Evolutionary conservation across 768 basidiomycete species (phyloP).

Genomic region (Leccinum uliginosum): DNA sequence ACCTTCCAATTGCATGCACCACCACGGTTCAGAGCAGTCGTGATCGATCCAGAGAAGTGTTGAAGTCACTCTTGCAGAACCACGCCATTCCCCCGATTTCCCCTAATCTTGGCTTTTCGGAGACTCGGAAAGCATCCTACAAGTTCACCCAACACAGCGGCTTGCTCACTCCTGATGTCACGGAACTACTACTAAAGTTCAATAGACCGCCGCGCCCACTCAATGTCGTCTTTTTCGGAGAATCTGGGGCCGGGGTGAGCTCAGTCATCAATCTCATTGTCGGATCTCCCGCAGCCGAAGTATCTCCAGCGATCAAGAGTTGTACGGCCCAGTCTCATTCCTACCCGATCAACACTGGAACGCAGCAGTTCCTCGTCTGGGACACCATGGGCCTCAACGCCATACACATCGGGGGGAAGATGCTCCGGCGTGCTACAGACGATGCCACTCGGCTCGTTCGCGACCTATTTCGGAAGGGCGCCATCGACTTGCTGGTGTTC

Average conservation of each 20-base stretch:
- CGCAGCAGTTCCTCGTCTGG: not conserved
- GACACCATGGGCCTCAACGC: conserved; percentile 2
- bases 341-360: not conserved
- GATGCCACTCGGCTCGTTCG: conserved; percentile 22
- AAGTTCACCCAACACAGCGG: not conserved
- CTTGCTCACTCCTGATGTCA: not conserved
- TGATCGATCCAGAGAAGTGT: not conserved
- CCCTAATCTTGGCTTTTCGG: not conserved
- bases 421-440: not conserved
- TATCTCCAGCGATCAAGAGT: not conserved
- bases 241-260: conserved; percentile 26
- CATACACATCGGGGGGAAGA: not conserved
- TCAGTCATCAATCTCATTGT: conserved; percentile 17
- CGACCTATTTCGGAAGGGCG: conserved; percentile 4
- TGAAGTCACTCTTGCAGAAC: not conserved
- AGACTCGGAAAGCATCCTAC: not conserved
- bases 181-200: not conserved
- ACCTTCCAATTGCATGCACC: not conserved
- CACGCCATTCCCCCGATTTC: not conserved
- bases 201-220: not conserved
- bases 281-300: not conserved
- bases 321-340: not conserved
- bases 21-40: not conserved
- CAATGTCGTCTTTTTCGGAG: conserved; percentile 35
- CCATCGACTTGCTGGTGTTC: conserved; percentile 33